Percentiles rank a stretch among this genome's conserved stretches.
These are phyloP conservation scores for Ogataea angusta DNA, from an alignment of 805 yeast species.

Conservation along the genomic window DNA sequence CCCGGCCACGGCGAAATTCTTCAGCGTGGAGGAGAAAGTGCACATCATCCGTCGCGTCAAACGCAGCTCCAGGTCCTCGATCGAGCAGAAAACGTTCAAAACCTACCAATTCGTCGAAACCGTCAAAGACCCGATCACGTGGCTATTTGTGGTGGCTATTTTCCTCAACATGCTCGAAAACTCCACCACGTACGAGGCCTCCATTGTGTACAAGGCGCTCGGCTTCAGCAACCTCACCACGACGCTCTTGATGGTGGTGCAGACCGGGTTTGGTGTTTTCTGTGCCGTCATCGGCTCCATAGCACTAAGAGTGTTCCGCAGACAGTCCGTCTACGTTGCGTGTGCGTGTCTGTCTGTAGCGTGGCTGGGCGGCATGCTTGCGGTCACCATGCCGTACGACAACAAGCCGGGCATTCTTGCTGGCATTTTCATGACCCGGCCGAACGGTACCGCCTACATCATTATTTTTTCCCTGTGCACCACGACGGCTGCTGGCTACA, in stretches of 20 bases:
- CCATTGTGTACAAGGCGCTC: conserved; percentile 13
- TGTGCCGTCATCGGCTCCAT: conserved; percentile 22
- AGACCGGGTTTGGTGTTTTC: conserved; percentile 22
- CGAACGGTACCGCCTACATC: conserved; percentile 28
- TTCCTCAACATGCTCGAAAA: conserved; percentile 23
- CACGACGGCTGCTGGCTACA: conserved; percentile 42
- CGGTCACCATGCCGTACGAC: conserved; percentile 2
- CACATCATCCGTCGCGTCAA: conserved; percentile 33
- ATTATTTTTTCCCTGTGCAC: conserved; percentile 25
- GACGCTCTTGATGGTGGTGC: conserved; percentile 23
- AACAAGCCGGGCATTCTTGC: conserved; percentile 7
- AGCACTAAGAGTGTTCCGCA: conserved; percentile 11
- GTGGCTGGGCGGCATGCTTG: conserved; percentile 5
- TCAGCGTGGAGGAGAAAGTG: conserved; percentile 35
- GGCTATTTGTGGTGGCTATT: conserved; percentile 38
- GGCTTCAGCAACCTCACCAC: conserved; percentile 18
- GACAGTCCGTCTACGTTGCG: conserved; percentile 12
- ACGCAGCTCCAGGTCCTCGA: conserved; percentile 26
- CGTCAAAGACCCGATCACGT: conserved; percentile 35
- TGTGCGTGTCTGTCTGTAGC: background rate
- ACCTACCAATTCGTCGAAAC: conserved; percentile 29
- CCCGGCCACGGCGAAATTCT: conserved; percentile 49
- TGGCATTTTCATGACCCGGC: conserved; percentile 6
- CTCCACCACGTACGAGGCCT: conserved; percentile 20
- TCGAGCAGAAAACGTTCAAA: conserved; percentile 29